Evolutionary conservation across 1,284 basidiomycete genomes (phyloP), one percentile per base, ranked within the genome.

Genomic region (Trichosporon sp.): DNA sequence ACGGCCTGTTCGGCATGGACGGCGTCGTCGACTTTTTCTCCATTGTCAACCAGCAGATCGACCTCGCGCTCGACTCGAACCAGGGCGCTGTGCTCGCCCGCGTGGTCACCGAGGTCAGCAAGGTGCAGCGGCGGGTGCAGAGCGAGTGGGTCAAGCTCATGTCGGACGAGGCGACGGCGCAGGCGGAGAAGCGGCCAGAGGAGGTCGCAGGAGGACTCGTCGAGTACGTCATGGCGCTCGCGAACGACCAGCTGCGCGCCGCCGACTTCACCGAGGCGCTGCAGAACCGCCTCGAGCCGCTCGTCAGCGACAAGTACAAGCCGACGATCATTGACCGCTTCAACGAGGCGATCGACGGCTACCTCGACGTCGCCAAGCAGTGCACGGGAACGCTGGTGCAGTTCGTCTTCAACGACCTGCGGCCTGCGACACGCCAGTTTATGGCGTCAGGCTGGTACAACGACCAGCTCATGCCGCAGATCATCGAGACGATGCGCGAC

Each of bases 21-120:
- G 94, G 94, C 31, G 91, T 95, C 15, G 89, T 95, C 69, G 97
- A 98, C 77, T 87, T 99, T 74, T 99, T 98, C 87, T 92, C 97
- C 84, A 96, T 97, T 91, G 91, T 99, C 77, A 98, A 98, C 80
- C 95, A 98, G 82, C 95, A 98, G 81, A 87, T 95, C 73, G 97
- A 99, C 78, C 87, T 95, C 18, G 95, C 96, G 1, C 91, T 92
- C 75, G 95, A 99, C 80, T 98, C 95, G 73, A 93, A 93, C 11
- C 96, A 99, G 81, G 95, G 94, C 42, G 89, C 91, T 6, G 95
- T 99, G 66, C 88, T 99, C 60, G 90, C 93, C 27, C 90, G 92
- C 18, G 95, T 98, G 66, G 89, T 98, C 38, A 89, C 90, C 73
- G 96, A 99, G 82, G 88, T 89, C 64, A 91, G 91, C 74, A 90